Percentiles rank a stretch among this genome's conserved stretches.
Evolutionary conservation across 176 grass and related monocot species (phyloP).

Genomic region (Carex pumila): DNA sequence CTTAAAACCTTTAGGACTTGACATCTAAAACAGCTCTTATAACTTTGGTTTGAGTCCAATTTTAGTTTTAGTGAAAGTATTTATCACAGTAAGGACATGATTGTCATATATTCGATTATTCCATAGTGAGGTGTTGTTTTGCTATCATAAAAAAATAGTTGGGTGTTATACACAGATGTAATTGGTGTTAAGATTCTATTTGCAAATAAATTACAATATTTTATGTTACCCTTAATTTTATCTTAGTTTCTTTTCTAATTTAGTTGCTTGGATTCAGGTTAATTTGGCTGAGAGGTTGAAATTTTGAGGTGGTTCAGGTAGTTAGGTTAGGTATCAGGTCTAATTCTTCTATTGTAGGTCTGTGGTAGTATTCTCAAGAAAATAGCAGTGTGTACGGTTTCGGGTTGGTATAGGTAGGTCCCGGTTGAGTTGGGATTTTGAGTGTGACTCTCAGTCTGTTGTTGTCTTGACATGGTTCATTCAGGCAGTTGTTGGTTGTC

Average conservation of each 20-base stretch:
- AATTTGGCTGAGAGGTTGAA: background rate
- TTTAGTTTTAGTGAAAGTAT: background rate
- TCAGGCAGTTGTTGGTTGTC: background rate
- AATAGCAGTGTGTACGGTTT: background rate
- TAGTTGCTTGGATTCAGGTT: background rate
- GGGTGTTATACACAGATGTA: background rate
- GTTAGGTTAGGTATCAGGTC: constrained; percentile 15
- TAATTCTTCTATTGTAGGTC: background rate
- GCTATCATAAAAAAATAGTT: background rate
- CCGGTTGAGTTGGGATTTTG: background rate
- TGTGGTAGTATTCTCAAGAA: too few relatives aligned
- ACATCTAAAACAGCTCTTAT: background rate
- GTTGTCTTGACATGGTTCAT: background rate
- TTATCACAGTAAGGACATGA: background rate
- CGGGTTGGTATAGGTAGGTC: background rate
- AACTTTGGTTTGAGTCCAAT: background rate
- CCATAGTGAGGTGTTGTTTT: background rate
- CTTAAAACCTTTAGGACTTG: background rate
- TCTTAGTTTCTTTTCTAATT: background rate
- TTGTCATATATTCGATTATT: background rate
- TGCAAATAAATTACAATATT: background rate
- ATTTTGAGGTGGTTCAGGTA: background rate
- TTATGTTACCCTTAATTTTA: background rate
- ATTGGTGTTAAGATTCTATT: background rate
- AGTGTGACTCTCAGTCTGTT: background rate